phyloP scores from a whole-genome alignment of 2,329 filamentous ascomycete species.

The Stemphylium vesicarium region DNA sequence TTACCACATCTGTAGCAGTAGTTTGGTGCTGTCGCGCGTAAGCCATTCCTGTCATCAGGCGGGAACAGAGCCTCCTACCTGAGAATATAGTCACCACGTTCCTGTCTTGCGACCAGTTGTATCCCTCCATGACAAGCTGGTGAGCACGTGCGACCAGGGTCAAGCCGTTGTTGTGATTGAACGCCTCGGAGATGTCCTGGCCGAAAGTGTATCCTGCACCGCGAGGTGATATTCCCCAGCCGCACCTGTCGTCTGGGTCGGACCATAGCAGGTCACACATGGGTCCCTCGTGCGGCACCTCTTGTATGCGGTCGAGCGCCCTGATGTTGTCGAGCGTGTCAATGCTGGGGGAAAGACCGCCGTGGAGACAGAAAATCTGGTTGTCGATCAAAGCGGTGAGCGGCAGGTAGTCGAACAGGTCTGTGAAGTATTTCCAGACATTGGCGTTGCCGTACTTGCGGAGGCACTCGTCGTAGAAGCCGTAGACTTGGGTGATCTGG shows the following conservation, averaged over 20 bases:
- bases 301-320: slow-evolving; percentile 60
- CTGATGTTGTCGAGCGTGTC: slow-evolving; percentile 74
- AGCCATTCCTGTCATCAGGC: slow-evolving; percentile 23
- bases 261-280: slow-evolving; percentile 81
- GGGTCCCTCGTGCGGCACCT: slow-evolving; percentile 78
- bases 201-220: slow-evolving; percentile 95
- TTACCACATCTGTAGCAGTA: slow-evolving; percentile 99
- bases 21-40: slow-evolving; percentile 56
- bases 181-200: slow-evolving; percentile 97
- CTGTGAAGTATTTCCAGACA: slow-evolving; percentile 80
- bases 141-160: slow-evolving; percentile 95
- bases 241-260: slow-evolving; percentile 94
- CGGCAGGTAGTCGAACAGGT: slow-evolving; percentile 79
- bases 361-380: slow-evolving; percentile 75
- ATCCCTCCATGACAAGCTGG: slow-evolving; percentile 99
- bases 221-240: slow-evolving; percentile 94
- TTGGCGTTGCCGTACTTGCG: slow-evolving; percentile 66
- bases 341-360: slow-evolving; percentile 74
- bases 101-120: slow-evolving; percentile 98
- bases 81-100: slow-evolving; percentile 99
- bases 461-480: slow-evolving; percentile 38
- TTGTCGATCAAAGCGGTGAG: slow-evolving; percentile 76
- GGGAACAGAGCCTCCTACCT: slow-evolving; percentile 47
- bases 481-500: slow-evolving; percentile 79
- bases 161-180: slow-evolving; percentile 98